Evolutionary conservation across 1,284 basidiomycete genomes (phyloP), one percentile per base, ranked within the genome.

Genomic region (Chalciporus piperatoides): DNA sequence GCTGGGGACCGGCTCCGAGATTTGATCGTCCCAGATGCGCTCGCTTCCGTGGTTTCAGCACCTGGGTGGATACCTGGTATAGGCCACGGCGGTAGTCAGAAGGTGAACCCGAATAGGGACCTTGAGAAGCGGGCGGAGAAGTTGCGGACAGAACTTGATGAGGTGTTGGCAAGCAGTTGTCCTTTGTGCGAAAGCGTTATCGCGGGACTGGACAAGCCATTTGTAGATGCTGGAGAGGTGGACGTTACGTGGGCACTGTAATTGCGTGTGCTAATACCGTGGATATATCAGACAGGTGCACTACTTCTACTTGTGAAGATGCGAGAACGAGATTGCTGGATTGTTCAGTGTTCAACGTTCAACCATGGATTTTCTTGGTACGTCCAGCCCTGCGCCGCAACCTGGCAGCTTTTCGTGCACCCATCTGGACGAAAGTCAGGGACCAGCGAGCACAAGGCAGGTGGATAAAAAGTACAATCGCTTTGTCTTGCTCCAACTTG

Each of bases 121-220:
- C 71, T 72, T 52, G 78, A 76, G 60, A 76, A 79, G 67, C 84
- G 81, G 61, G 70, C 74, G 41, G 86, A 89, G 67, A 83, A 79
- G 64, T 60, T 92, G 62, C 76, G 89, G 55, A 75, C 75, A 43
- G 92, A 96, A 71, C 66, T 97, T 61, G 95, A 97, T 59, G 89
- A 91, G 46, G 68, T 97, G 48, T 74, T 98, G 37, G 88, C 92
- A 9, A 84, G 86, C 56, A 87, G 78, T 52, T 97, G 95, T 72
- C 92, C 93, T 24, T 70, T 97, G 53, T 97, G 95, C 67, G 93
- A 97, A 67, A 86, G 88, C 51, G 84, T 92, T 8, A 79, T 97
- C 32, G 82, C 79, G 6, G 86, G 88, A 6, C 68, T 97, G 57
- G 92, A 97, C 67, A 87, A 82, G 68, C 85, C 91, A 12, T 97